Base-by-base conservation (phyloP, 2,329 filamentous ascomycete genomes). In the Tetracladium maxilliforme region DNA sequence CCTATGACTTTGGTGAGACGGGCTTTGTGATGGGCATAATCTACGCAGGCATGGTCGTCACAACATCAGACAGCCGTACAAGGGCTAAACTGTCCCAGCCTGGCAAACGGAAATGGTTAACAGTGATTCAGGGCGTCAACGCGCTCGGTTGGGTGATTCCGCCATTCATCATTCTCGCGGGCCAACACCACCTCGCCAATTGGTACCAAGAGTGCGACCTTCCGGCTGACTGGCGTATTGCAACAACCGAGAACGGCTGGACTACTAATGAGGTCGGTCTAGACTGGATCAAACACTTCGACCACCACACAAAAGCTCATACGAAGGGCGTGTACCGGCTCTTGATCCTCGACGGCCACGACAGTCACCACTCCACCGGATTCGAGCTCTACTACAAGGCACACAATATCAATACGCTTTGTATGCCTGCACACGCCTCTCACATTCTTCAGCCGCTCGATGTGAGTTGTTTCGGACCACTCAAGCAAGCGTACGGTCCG, bases 401-500 rank as follows among this genome's bases (percentile, higher is more conserved):
- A n/a, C 31, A 51, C 24, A 46, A 51, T 22, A 52, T 56, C 34
- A 45, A 51, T 26, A 41, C 40, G 24, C 36, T 51, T 33, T 54
- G 27, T 55, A n/a, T n/a, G n/a, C n/a, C n/a, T n/a, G n/a, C n/a
- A n/a, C n/a, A n/a, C n/a, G n/a, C n/a, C n/a, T n/a, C 44, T 28
- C 36, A 55, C 38, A 25, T 50, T 10, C 42, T 50, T 12, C 40
- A 58, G 36, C 49, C 45, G 24, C 46, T 56, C 25, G 40, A 56
- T 43, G 35, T 54, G 21, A 39, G 37, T 14, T 47, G 38, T 34
- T 56, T 56, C 37, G 30, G 37, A 25, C 35, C 40, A 12, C 36
- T 54, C n/a, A 54, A 53, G 34, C 23, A 25, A 10, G 31, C 30
- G 27, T 51, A 53, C 30, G 21, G 43, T 19, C 21, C 35, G 16